Base-by-base conservation (phyloP, 352 stramenopile species). In the Phytophthora melonis region DNA sequence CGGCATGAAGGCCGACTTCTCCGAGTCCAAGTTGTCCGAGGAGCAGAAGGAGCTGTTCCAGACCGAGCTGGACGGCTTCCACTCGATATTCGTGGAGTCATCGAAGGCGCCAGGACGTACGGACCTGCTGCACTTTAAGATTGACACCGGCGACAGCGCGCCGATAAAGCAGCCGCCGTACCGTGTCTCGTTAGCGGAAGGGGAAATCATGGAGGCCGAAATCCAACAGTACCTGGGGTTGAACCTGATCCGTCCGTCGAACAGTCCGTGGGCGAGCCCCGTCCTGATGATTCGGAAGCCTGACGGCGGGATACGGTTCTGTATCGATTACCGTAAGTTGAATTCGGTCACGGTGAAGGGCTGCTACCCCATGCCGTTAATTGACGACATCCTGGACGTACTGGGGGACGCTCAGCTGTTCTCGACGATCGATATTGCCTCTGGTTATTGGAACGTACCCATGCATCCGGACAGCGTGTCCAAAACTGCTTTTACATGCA, bases 371-470 rank as follows among this genome's bases (percentile, higher is more conserved):
- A 65, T 66, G 49, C 47, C 64, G 0, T 25, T 71, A 2, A 66
- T 71, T 34, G 56, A 71, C 18, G 64, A 71, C n/a, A 71, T 71
- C 16, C n/a, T 62, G 6, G 57, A 66, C 3, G 64, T 71, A 1
- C 49, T 54, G 4, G 64, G 19, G 5, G 54, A 58, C 9, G 47
- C 19, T 21, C 25, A 41, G 9, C 30, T 68, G 13, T 61, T 68
- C 34, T 61, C 61, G 13, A 68, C 43, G 1, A 66, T 47, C 25
- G 58, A 65, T 1, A 41, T 41, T 9, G 30, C 47, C 1, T 64
- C 39, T 0, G 58, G 58, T 0, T 64, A 56, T 1, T 64, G 58
- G 39, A 56, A 41, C 9, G 34, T 41, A 1, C 34, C 59, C 0
- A 58, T 66, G 59, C 13, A 39, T 2, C n/a, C 18, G 2, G 11